These are phyloP conservation scores for Phtheirospermum japonicum DNA, from an alignment of 257 asterid genomes.

Conservation along the genomic window DNA sequence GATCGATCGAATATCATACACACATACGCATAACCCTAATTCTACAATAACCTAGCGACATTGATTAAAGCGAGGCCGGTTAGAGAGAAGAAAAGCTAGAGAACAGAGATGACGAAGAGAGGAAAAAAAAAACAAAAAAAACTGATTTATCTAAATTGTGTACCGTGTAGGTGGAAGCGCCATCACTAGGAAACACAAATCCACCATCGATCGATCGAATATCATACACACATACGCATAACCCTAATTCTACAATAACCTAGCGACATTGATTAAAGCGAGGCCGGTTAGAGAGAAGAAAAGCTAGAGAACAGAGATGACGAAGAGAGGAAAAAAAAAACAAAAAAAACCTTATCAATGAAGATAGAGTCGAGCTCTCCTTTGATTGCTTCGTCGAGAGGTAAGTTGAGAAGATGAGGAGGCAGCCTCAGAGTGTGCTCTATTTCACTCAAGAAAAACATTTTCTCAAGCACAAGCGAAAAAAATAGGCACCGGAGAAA, in stretches of 20 bases:
- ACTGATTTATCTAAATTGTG: not conserved
- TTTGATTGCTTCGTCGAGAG: conserved; percentile 69
- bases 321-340: not conserved
- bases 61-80: not conserved
- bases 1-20: conserved; percentile 67
- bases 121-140: not conserved
- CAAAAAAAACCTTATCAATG: conserved; percentile 60
- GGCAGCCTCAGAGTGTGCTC: conserved; percentile 70
- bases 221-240: conserved; percentile 71
- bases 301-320: not conserved
- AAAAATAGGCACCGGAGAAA: too few species aligned
- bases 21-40: conserved; percentile 66
- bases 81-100: not conserved
- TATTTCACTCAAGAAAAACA: conserved; percentile 73
- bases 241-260: conserved; percentile 71
- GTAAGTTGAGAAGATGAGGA: conserved; percentile 49
- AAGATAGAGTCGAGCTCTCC: conserved; percentile 70
- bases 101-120: not conserved
- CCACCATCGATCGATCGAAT: conserved; percentile 76
- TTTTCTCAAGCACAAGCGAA: not conserved
- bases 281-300: not conserved
- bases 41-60: conserved; percentile 57
- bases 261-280: conserved; percentile 23
- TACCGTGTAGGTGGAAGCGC: conserved; percentile 92
- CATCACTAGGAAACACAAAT: conserved; percentile 65